Percentiles rank a stretch among this genome's conserved stretches.
phyloP scores from a whole-genome alignment of 257 asterid species.

The Thymus quinquecostatus region DNA sequence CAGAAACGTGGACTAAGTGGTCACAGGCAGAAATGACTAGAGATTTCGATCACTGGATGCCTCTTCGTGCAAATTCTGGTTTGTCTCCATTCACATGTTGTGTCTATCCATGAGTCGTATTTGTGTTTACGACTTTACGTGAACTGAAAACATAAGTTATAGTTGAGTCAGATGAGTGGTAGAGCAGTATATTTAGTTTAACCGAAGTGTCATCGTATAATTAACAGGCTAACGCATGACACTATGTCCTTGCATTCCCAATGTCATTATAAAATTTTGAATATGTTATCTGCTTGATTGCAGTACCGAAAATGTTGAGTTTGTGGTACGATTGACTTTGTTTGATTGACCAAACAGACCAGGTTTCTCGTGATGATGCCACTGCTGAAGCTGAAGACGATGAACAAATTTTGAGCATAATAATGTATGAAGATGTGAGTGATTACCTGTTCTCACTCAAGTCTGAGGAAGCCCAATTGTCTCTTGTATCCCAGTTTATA shows the following conservation, averaged over 20 bases:
- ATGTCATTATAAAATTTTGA: background rate
- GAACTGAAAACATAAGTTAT: background rate
- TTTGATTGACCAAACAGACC: conserved; percentile 46
- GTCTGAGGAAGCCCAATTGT: conserved; percentile 77
- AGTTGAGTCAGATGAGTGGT: conserved; percentile 26
- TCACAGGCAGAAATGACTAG: conserved; percentile 74
- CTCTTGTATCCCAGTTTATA: conserved; percentile 76
- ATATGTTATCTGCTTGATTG: conserved; percentile 8
- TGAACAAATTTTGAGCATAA: conserved; percentile 75
- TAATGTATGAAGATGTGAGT: conserved; percentile 82
- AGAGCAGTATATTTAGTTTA: background rate
- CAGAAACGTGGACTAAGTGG: conserved; percentile 86
- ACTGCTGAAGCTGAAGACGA: conserved; percentile 65
- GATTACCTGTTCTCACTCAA: conserved; percentile 81
- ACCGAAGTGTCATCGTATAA: background rate
- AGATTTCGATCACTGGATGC: conserved; percentile 84
- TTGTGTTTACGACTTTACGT: conserved; percentile 3
- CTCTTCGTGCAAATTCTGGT: conserved; percentile 70
- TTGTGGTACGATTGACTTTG: conserved; percentile 28
- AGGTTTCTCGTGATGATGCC: conserved; percentile 38
- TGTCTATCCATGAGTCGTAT: background rate
- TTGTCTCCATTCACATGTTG: conserved; percentile 30
- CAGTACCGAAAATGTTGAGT: conserved; percentile 11
- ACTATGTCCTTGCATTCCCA: conserved; percentile 9
- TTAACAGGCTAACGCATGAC: conserved; percentile 14